phyloP scores from a whole-genome alignment of 139 green algal genomes.

The Tetraselmis striata region DNA sequence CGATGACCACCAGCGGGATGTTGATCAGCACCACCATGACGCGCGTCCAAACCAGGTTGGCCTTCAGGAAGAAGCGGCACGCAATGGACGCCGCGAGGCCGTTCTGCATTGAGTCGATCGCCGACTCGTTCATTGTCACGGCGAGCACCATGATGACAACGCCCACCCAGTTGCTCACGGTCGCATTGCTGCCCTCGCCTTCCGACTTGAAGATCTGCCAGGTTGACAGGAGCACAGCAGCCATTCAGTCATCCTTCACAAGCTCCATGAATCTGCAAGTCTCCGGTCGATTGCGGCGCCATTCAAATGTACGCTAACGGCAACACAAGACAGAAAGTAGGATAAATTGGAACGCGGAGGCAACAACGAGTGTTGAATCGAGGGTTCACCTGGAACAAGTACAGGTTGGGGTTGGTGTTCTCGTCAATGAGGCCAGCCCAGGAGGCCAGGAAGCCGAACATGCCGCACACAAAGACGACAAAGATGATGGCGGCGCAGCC shows the following conservation, averaged over 20 bases:
- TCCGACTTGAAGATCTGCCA: background rate
- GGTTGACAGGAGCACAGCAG: too few species aligned
- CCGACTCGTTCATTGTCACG: slow-evolving; percentile 63
- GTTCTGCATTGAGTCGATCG: slow-evolving; percentile 62
- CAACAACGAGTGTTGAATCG: too few species aligned
- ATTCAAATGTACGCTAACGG: too few species aligned
- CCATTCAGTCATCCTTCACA: too few species aligned
- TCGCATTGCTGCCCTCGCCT: background rate
- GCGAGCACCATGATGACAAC: slow-evolving; percentile 52
- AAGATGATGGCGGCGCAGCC: slow-evolving; percentile 11
- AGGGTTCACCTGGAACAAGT: slow-evolving; percentile 45
- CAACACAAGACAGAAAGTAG: slow-evolving; percentile 19
- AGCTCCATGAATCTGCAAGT: too few species aligned
- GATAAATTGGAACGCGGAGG: background rate
- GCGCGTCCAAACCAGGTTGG: slow-evolving; percentile 27
- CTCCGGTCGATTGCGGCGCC: too few species aligned
- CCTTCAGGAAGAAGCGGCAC: slow-evolving; percentile 27
- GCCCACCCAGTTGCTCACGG: slow-evolving; percentile 42
- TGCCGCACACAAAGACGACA: slow-evolving; percentile 39
- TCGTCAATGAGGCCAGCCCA: slow-evolving; percentile 41
- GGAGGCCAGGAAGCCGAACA: slow-evolving; percentile 65
- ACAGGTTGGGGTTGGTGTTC: slow-evolving; percentile 52
- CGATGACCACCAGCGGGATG: slow-evolving; percentile 57
- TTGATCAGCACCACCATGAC: slow-evolving; percentile 63
- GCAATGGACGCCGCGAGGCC: slow-evolving; percentile 37